Percentiles rank a stretch among this genome's conserved stretches.
Conservation (phyloP, 805 yeast species). For the Suhomyces sp. region DNA sequence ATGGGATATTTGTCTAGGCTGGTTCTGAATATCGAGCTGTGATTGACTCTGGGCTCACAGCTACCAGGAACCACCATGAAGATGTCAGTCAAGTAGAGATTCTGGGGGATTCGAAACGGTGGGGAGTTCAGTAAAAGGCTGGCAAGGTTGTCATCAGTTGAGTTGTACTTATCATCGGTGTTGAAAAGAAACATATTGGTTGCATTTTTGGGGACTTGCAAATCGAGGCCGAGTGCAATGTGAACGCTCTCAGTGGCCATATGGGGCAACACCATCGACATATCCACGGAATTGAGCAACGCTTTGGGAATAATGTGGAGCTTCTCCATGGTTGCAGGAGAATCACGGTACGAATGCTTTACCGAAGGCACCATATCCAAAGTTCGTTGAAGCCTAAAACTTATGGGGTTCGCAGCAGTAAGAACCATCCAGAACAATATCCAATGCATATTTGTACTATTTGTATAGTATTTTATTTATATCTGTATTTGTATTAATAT, state of each 20-base stretch:
- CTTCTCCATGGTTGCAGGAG: neutral
- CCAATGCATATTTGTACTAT: no score
- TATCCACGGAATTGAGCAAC: neutral
- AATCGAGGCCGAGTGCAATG: neutral
- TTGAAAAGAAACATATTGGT: conserved; percentile 40
- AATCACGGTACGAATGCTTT: neutral
- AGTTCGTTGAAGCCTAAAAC: neutral
- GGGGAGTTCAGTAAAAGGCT: conserved; percentile 26
- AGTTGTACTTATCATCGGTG: conserved; percentile 16
- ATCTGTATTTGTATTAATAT: neutral
- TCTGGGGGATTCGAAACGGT: conserved; percentile 39
- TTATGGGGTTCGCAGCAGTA: neutral
- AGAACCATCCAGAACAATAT: neutral
- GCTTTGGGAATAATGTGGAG: neutral
- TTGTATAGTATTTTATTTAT: no score
- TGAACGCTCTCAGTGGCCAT: neutral
- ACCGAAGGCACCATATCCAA: neutral
- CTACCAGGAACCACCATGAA: conserved; percentile 37
- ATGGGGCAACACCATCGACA: neutral
- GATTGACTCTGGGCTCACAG: conserved; percentile 5
- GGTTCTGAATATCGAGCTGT: conserved; percentile 9
- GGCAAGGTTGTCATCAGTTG: conserved; percentile 13
- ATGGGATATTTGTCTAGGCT: conserved; percentile 19
- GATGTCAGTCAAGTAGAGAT: conserved; percentile 34
- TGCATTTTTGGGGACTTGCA: conserved; percentile 29